phyloP scores from a whole-genome alignment of 192 early-diverging fungal genomes.

The Dissophora globulifera region DNA sequence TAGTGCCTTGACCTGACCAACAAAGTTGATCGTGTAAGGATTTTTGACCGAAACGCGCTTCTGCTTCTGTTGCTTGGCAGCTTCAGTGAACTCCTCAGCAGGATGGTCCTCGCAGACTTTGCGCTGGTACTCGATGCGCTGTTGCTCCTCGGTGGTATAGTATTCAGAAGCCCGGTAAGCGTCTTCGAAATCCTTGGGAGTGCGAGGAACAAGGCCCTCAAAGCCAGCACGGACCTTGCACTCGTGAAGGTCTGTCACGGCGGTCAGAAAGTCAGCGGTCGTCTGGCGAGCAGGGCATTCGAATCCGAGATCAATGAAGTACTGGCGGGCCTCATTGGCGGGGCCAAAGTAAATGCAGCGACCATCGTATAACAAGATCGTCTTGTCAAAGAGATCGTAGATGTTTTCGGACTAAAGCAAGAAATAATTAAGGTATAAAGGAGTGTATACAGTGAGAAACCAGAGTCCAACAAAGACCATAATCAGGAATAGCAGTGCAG shows the following conservation, averaged over 20 bases:
- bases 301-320: constrained; percentile 73
- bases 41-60: constrained; percentile 58
- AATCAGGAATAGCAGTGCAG: too few relatives aligned
- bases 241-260: constrained; percentile 71
- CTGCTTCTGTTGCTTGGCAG: constrained; percentile 67
- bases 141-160: constrained; percentile 45
- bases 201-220: constrained; percentile 62
- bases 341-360: constrained; percentile 79
- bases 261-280: constrained; percentile 78
- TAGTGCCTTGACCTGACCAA: constrained; percentile 68
- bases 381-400: constrained; percentile 77
- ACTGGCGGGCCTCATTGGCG: constrained; percentile 62
- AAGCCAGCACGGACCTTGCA: constrained; percentile 64
- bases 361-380: constrained; percentile 74
- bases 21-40: constrained; percentile 74
- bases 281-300: constrained; percentile 72
- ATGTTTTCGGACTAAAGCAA: constrained; percentile 73
- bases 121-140: constrained; percentile 58
- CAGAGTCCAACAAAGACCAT: too few relatives aligned
- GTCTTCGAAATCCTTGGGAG: constrained; percentile 72
- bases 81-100: constrained; percentile 53
- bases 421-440: constrained; percentile 7
- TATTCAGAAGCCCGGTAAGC: constrained; percentile 60
- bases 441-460: constrained; percentile 14
- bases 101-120: constrained; percentile 32